Evolutionary conservation across 306 rosid species (phyloP), one percentile per base, ranked within the genome.

Genomic region (Lagenaria siceraria): DNA sequence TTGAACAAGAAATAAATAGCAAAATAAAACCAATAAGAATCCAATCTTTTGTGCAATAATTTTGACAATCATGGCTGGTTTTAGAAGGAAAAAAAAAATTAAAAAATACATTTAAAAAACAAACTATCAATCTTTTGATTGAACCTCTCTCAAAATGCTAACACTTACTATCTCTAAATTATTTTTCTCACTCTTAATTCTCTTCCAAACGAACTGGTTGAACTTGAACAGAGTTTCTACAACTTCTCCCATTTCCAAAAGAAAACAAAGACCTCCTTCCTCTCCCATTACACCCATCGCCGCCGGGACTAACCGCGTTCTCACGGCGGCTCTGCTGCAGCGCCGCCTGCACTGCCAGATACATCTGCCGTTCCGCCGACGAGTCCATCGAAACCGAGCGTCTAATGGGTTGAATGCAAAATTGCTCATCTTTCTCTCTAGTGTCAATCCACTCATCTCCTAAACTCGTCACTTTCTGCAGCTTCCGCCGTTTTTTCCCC

Each of bases 371-470:
- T 33, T 92, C 96, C 42, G 87, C 81, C 73, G 96, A 92, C 2
- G 97, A 90, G 19, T 92, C 98, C 98, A 95, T 95, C 17, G 96
- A 95, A 77, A 95, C 85, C 7, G 98, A 94, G 81, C 98, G 87
- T 59, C 98, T 84, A 1, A 94, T 92, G 8, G 98, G 96, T 84
- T 92, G 96, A 21, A 92, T 86, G 49, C 81, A 85, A 38, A 92
- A 94, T 2, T 80, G 82, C 0, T 89, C 97, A 83, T 94, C 98
- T 83, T 90, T 92, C n/a, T 79, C 86, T 74, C 98, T 87, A 8
- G 78, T 85, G 46, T 90, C 95, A 82, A 94, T 92, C 55, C 90
- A 90, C 75, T 94, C 98, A 86, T 91, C 97, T 2, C 96, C 98
- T 91, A 92, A 90, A 80, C 98, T 94, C 51, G 88, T 89, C 56